These are phyloP conservation scores for Trichosanthes cucumerina DNA, from an alignment of 306 rosid species.

Conservation along the genomic window DNA sequence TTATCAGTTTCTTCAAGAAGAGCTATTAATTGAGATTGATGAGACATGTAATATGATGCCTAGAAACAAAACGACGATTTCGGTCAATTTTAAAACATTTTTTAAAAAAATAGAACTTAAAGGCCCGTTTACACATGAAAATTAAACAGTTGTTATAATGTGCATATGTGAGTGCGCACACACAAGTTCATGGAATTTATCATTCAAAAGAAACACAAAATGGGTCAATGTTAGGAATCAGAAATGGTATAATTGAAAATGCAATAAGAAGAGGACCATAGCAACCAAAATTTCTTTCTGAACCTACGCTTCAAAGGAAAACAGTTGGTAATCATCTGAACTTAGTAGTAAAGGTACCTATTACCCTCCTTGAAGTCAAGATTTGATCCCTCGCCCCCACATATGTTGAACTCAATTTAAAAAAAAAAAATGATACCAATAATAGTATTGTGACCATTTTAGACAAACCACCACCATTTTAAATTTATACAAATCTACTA, in stretches of 20 bases:
- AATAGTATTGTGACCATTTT: not conserved
- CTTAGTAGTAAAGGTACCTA: not conserved
- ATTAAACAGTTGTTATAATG: not conserved
- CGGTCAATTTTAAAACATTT: not conserved
- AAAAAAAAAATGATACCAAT: not conserved
- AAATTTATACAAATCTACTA: not conserved
- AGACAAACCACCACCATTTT: not conserved
- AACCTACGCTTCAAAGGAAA: not conserved
- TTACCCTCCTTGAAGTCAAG: not conserved
- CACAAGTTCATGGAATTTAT: not conserved
- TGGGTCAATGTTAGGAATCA: not conserved
- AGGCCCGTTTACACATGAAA: not conserved
- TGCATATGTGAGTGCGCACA: not conserved
- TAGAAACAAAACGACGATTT: constrained; percentile 26
- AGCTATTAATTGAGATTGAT: constrained; percentile 56
- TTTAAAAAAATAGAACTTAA: not conserved
- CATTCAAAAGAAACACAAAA: not conserved
- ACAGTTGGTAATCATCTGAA: not conserved
- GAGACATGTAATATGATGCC: constrained; percentile 81
- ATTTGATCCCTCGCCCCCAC: not conserved
- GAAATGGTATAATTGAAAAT: not conserved
- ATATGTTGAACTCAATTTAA: not conserved
- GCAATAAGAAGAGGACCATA: not conserved
- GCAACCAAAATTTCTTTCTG: not conserved
- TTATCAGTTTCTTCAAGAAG: constrained; percentile 77